Percentiles rank a stretch among this genome's conserved stretches.
Conservation (phyloP, 2,329 filamentous ascomycete genomes). For the Hortaea werneckii region DNA sequence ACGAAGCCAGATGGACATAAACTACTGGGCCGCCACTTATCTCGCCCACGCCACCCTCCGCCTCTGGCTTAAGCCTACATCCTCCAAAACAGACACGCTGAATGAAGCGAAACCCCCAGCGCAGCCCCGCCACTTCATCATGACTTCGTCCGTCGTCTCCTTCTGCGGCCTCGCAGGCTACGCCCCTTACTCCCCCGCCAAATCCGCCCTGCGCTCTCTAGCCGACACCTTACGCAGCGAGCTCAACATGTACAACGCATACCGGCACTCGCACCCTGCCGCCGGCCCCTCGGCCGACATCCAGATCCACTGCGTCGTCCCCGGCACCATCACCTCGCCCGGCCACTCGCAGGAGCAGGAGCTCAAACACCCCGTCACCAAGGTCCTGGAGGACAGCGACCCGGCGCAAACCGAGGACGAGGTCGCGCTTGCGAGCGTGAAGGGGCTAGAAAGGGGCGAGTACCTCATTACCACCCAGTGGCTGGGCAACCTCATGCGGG, state of each 20-base stretch:
- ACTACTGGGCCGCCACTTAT: constrained; percentile 80
- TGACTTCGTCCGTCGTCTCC: constrained; percentile 69
- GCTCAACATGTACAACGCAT: constrained; percentile 70
- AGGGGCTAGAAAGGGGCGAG: constrained; percentile 67
- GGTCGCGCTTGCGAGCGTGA: constrained; percentile 61
- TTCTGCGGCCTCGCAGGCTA: constrained; percentile 77
- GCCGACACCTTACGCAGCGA: constrained; percentile 79
- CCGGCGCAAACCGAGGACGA: constrained; percentile 66
- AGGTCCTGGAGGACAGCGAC: constrained; percentile 72
- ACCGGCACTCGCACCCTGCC: constrained; percentile 32
- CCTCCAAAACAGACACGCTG: constrained; percentile 21
- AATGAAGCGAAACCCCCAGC: constrained; percentile 19
- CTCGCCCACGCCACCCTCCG: constrained; percentile 71
- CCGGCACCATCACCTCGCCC: constrained; percentile 70
- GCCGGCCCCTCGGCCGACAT: constrained; percentile 52
- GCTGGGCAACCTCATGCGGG: constrained; percentile 63
- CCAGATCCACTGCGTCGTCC: constrained; percentile 70
- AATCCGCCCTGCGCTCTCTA: constrained; percentile 73
- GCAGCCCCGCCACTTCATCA: constrained; percentile 61
- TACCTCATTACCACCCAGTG: constrained; percentile 69
- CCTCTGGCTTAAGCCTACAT: constrained; percentile 53
- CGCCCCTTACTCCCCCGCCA: constrained; percentile 69
- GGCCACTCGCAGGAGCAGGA: constrained; percentile 66
- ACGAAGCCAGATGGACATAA: constrained; percentile 77
- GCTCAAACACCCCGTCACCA: constrained; percentile 71